These are phyloP conservation scores for Penicillium sp. DNA, from an alignment of 2,329 filamentous ascomycete species.

Conservation along the genomic window DNA sequence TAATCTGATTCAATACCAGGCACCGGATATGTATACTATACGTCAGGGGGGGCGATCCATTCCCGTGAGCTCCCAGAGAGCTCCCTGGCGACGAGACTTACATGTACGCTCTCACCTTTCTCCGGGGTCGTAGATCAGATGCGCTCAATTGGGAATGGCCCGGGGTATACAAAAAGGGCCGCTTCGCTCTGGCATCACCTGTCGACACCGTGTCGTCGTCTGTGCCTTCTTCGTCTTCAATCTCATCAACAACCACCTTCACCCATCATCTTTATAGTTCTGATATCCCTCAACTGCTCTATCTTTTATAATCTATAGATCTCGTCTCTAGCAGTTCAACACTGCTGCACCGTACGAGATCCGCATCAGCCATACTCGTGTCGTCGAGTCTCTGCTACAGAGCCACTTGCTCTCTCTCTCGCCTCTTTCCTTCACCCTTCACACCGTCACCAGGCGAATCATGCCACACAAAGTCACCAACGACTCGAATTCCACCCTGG, in stretches of 20 bases:
- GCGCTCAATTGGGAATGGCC: conserved; percentile 25
- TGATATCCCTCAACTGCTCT: conserved; percentile 1
- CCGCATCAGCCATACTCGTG: too few species aligned
- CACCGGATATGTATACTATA: too few species aligned
- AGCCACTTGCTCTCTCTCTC: conserved; percentile 4
- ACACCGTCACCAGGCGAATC: conserved; percentile 8
- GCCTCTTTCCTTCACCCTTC: not conserved
- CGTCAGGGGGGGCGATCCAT: conserved; percentile 27
- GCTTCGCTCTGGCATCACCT: conserved; percentile 4
- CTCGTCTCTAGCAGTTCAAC: conserved; percentile 24
- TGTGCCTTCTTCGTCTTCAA: conserved; percentile 2
- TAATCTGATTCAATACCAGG: conserved; percentile 25
- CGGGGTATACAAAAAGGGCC: conserved; percentile 25
- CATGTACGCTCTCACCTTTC: too few species aligned
- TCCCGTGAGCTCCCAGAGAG: conserved; percentile 15
- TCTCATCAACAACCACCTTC: not conserved
- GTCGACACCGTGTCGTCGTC: conserved; percentile 1
- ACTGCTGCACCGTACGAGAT: conserved; percentile 13
- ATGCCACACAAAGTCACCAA: conserved; percentile 38
- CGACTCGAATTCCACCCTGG: conserved; percentile 37
- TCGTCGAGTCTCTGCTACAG: too few species aligned
- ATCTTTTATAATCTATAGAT: conserved; percentile 11
- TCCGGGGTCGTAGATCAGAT: conserved; percentile 27
- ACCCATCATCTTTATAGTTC: not conserved
- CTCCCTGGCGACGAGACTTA: conserved; percentile 20